Conservation (phyloP, 2,329 filamentous ascomycete genomes). For the Furcasterigmium sp. region DNA sequence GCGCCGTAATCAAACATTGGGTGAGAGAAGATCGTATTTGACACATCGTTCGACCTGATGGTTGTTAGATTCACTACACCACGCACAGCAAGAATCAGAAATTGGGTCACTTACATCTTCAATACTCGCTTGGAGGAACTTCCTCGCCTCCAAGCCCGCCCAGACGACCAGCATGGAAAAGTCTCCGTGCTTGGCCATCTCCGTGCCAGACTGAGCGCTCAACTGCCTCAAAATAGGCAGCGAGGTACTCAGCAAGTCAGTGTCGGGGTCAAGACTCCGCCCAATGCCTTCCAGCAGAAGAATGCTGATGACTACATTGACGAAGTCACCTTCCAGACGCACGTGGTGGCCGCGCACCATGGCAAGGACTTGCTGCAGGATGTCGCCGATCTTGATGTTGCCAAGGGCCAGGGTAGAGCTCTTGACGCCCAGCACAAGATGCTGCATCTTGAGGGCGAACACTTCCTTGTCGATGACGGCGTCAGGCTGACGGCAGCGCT, state of each 20-base stretch:
- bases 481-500: slow-evolving; percentile 87
- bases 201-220: slow-evolving; percentile 68
- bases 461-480: slow-evolving; percentile 85
- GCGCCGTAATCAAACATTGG: slow-evolving; percentile 61
- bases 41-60: slow-evolving; percentile 76
- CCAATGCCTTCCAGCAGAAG: slow-evolving; percentile 92
- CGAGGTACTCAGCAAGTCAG: slow-evolving; percentile 82
- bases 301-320: slow-evolving; percentile 96
- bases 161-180: slow-evolving; percentile 87
- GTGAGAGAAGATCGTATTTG: slow-evolving; percentile 82
- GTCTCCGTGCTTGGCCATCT: slow-evolving; percentile 67
- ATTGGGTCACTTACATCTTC: slow-evolving; percentile 62
- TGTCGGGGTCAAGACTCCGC: slow-evolving; percentile 73
- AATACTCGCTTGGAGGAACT: slow-evolving; percentile 83
- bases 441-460: slow-evolving; percentile 95
- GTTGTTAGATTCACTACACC: slow-evolving; percentile 8
- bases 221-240: slow-evolving; percentile 87
- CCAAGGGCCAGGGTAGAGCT: slow-evolving; percentile 84
- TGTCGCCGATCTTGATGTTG: slow-evolving; percentile 93
- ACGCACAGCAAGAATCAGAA: neutral
- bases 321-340: slow-evolving; percentile 91
- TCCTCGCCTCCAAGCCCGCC: slow-evolving; percentile 83
- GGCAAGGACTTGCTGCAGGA: slow-evolving; percentile 79
- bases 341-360: slow-evolving; percentile 96
- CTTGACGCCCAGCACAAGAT: slow-evolving; percentile 88